phyloP scores from a whole-genome alignment of 73 alveolate species.

The Tetrahymena borealis region DNA sequence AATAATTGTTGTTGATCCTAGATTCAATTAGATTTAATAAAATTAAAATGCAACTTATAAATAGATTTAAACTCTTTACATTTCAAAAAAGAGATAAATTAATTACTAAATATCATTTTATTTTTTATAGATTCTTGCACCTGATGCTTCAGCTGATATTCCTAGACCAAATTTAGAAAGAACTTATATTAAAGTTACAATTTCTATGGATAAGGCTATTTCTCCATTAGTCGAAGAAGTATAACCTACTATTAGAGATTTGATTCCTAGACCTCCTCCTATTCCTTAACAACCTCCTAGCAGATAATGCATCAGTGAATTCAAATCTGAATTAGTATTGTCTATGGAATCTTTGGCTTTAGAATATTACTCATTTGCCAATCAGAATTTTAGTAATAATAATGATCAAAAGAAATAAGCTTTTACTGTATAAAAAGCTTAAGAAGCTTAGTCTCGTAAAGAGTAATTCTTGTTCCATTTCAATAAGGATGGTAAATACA shows the following conservation, averaged over 20 bases:
- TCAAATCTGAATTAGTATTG: constrained; percentile 65
- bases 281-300: constrained; percentile 53
- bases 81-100: too few species aligned
- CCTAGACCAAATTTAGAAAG: constrained; percentile 40
- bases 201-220: constrained; percentile 64
- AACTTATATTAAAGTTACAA: constrained; percentile 67
- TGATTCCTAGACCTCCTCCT: constrained; percentile 80
- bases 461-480: constrained; percentile 89
- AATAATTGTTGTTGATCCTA: too few species aligned
- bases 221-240: constrained; percentile 70
- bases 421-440: constrained; percentile 45
- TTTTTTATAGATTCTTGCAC: constrained; percentile 9
- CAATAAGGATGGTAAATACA: constrained; percentile 90
- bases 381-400: constrained; percentile 50
- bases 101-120: background rate
- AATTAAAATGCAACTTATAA: background rate
- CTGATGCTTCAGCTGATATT: constrained; percentile 34
- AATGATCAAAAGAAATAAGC: constrained; percentile 55
- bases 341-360: constrained; percentile 68
- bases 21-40: too few species aligned
- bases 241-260: constrained; percentile 55
- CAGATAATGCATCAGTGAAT: constrained; percentile 83
- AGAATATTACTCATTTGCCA: constrained; percentile 77
- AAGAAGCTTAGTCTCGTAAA: constrained; percentile 76
- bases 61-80: too few species aligned